Percentiles rank a stretch among this genome's conserved stretches.
phyloP scores from a whole-genome alignment of 371 early-diverging fungal genomes.

The Lichtheimia ramosa region DNA sequence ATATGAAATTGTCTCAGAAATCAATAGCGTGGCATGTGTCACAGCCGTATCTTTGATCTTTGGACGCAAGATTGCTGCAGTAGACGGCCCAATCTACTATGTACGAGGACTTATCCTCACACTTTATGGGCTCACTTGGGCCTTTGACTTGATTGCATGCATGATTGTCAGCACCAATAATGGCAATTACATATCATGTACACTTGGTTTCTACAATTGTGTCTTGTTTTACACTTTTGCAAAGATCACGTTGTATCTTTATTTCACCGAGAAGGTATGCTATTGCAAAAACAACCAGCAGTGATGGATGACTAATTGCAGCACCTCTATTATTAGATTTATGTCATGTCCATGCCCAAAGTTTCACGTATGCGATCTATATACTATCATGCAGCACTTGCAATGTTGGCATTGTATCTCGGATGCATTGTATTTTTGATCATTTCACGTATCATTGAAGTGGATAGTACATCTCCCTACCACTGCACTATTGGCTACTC shows the following conservation, averaged over 20 bases:
- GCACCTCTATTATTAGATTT: slow-evolving; percentile 22
- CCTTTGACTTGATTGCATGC: slow-evolving; percentile 48
- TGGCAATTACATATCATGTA: slow-evolving; percentile 50
- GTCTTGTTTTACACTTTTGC: slow-evolving; percentile 39
- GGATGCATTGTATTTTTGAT: slow-evolving; percentile 50
- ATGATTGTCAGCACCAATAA: slow-evolving; percentile 58
- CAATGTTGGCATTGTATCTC: slow-evolving; percentile 30
- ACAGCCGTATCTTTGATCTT: slow-evolving; percentile 52
- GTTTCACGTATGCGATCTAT: slow-evolving; percentile 30
- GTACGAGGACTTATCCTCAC: slow-evolving; percentile 43
- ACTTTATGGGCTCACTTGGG: slow-evolving; percentile 48
- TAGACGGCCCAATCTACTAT: slow-evolving; percentile 50
- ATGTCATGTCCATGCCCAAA: slow-evolving; percentile 48
- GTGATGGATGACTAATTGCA: no score
- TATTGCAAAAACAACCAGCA: neutral
- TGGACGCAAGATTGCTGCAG: slow-evolving; percentile 52
- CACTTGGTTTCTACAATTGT: slow-evolving; percentile 43
- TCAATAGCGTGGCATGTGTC: slow-evolving; percentile 50
- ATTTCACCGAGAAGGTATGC: slow-evolving; percentile 58
- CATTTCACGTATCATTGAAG: slow-evolving; percentile 24
- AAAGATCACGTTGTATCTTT: slow-evolving; percentile 51
- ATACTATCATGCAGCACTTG: no score
- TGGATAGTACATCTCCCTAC: slow-evolving; percentile 26
- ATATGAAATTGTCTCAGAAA: slow-evolving; percentile 48
- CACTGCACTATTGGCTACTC: slow-evolving; percentile 48